A percentile compares a stretch with the other conserved stretches of the same genome.
Evolutionary conservation across 1,139 yeast genomes (phyloP).

Genomic region (Nadsonia starkeyi-henricii): DNA sequence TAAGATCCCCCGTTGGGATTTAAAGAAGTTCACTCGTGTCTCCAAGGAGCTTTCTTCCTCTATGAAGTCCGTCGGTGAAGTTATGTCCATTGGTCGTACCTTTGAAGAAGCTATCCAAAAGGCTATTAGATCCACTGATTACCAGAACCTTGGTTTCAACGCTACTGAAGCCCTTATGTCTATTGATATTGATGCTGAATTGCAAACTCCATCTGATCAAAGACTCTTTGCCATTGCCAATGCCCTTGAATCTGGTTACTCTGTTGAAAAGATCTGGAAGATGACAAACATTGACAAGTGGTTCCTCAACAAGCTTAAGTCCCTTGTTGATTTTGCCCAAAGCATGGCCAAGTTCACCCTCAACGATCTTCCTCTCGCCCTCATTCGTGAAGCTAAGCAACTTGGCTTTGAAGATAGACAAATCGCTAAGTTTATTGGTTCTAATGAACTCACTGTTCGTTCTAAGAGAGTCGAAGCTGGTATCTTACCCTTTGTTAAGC

Average conservation of each 20-base stretch:
- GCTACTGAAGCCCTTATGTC: constrained; percentile 78
- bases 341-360: constrained; percentile 39
- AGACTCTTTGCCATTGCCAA: constrained; percentile 95
- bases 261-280: constrained; percentile 85
- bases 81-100: constrained; percentile 95
- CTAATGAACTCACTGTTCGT: constrained; percentile 89
- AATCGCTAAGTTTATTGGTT: constrained; percentile 76
- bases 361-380: constrained; percentile 40
- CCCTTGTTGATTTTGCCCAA: constrained; percentile 56
- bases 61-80: constrained; percentile 99
- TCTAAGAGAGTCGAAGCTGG: constrained; percentile 81
- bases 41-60: constrained; percentile 79
- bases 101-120: constrained; percentile 97
- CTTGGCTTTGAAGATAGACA: constrained; percentile 96
- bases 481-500: constrained; percentile 85
- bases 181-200: constrained; percentile 77
- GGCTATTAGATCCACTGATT: constrained; percentile 93
- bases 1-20: constrained; percentile 98
- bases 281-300: constrained; percentile 92
- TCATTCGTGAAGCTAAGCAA: constrained; percentile 83
- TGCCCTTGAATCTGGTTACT: constrained; percentile 72
- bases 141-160: constrained; percentile 87
- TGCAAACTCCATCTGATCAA: constrained; percentile 92
- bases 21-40: constrained; percentile 89
- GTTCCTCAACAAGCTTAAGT: constrained; percentile 80